Conservation (phyloP, 345 rosid genomes). For the Populus tremula region DNA sequence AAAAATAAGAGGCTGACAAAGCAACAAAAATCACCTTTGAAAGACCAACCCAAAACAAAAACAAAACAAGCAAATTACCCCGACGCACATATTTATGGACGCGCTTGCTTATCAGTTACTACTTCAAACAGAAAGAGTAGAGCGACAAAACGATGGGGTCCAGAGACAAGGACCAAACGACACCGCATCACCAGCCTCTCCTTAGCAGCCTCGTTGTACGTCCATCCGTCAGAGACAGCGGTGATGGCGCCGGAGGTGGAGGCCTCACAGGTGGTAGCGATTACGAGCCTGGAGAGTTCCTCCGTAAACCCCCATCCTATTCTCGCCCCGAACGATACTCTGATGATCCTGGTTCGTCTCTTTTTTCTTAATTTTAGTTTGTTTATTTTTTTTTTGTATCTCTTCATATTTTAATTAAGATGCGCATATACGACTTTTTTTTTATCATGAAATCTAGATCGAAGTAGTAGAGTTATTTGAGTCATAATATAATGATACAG, state of each 20-base stretch:
- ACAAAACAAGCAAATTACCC: background rate
- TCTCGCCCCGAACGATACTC: conserved; percentile 60
- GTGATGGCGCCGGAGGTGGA: conserved; percentile 33
- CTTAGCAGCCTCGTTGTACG: conserved; percentile 86
- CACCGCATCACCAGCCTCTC: conserved; percentile 66
- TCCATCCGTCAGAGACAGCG: conserved; percentile 52
- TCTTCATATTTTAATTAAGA: background rate
- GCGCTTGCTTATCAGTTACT: background rate
- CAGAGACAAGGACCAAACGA: conserved; percentile 55
- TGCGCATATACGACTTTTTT: background rate
- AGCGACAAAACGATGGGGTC: conserved; percentile 56
- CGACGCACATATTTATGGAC: background rate
- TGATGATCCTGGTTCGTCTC: conserved; percentile 59
- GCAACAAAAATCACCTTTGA: background rate
- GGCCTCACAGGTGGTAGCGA: conserved; percentile 45
- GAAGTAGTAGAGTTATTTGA: background rate
- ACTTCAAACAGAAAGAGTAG: background rate
- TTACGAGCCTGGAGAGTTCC: conserved; percentile 64
- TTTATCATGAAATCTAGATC: conserved; percentile 1
- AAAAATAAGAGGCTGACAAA: background rate
- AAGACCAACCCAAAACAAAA: background rate
- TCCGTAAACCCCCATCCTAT: conserved; percentile 53
- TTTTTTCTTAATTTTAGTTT: background rate
- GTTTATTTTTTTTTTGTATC: background rate
- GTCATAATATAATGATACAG: background rate